Evolutionary conservation across 106 monocot genomes (phyloP).

Genomic region (Dendrobium huoshanense): DNA sequence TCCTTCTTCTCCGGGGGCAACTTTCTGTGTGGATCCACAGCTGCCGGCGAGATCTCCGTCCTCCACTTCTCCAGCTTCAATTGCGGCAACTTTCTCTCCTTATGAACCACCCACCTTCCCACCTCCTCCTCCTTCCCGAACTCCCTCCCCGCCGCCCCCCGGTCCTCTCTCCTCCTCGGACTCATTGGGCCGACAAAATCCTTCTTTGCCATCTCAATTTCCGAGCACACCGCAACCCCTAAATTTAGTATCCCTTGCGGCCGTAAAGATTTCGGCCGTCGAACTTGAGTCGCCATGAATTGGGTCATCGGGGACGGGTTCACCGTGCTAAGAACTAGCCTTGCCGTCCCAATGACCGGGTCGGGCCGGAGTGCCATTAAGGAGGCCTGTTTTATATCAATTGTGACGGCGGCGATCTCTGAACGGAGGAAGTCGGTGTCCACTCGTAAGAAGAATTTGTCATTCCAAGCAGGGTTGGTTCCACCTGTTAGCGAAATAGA

Average conservation of each 20-base stretch:
- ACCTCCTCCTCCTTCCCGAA: neutral
- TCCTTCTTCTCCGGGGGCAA: neutral
- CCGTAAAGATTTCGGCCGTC: neutral
- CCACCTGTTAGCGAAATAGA: too few species aligned
- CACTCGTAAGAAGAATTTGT: slow-evolving; percentile 18
- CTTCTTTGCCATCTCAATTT: neutral
- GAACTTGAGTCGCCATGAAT: neutral
- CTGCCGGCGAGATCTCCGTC: neutral
- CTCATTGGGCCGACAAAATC: neutral
- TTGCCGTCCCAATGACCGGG: slow-evolving; percentile 32
- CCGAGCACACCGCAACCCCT: neutral
- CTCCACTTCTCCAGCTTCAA: neutral
- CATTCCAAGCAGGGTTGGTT: slow-evolving; percentile 16
- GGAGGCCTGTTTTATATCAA: slow-evolving; percentile 12
- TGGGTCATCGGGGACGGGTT: neutral
- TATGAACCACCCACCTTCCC: neutral
- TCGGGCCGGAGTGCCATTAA: slow-evolving; percentile 17
- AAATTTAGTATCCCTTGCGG: slow-evolving; percentile 1
- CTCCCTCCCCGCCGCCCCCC: neutral
- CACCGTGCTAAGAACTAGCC: slow-evolving; percentile 19
- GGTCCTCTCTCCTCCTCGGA: neutral
- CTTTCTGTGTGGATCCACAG: neutral
- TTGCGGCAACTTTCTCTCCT: neutral
- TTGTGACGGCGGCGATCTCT: slow-evolving; percentile 15
- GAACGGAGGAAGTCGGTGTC: slow-evolving; percentile 1